Evolutionary conservation across 257 asterid species (phyloP), one percentile per base, ranked within the genome.

Genomic region (Salvia rosmarinus): DNA sequence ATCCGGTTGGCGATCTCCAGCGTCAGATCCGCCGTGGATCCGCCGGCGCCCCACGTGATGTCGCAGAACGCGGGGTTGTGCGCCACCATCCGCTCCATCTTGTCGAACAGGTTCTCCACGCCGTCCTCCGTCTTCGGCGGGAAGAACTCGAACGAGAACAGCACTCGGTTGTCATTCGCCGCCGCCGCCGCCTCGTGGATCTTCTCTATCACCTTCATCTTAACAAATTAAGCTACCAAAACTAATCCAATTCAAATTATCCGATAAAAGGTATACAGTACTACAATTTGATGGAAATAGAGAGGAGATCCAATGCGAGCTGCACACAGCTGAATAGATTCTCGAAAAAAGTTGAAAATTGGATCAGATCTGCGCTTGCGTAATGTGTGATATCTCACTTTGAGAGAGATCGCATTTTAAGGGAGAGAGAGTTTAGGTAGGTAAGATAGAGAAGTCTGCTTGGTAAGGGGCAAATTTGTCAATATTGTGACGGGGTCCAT

Each of bases 31-130:
- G 98, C 97, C 17, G 99, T 95, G 78, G 99, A 88, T 59, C 99
- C 98, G 71, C 99, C 98, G 19, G 98, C 99, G 4, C 99, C 99
- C 99, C 99, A 95, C 0, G 99, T 95, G 68, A 95, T 91, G 78
- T 95, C 98, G 73, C 97, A 91, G 83, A 95, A 95, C 0, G 89
- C 59, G 3, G 99, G 99, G 68, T 85, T 87, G 78, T 91, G 96
- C 75, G 82, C 90, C 78, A 95, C 99, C 99, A 95, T 95, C 56
- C 99, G 82, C 74, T 94, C 99, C 99, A 94, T 91, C 47, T 90
- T 82, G 70, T 95, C 98, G 76, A 95, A 95, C 79, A 95, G 87
- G 73, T 95, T 95, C 63, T 91, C 99, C 50, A 91, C 96, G 1
- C 99, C 99, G 56, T 95, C 99, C 78, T 91, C 96, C 16, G 99